These are phyloP conservation scores for Aspergillus niger DNA, from an alignment of 2,329 filamentous ascomycete species.

Conservation along the genomic window DNA sequence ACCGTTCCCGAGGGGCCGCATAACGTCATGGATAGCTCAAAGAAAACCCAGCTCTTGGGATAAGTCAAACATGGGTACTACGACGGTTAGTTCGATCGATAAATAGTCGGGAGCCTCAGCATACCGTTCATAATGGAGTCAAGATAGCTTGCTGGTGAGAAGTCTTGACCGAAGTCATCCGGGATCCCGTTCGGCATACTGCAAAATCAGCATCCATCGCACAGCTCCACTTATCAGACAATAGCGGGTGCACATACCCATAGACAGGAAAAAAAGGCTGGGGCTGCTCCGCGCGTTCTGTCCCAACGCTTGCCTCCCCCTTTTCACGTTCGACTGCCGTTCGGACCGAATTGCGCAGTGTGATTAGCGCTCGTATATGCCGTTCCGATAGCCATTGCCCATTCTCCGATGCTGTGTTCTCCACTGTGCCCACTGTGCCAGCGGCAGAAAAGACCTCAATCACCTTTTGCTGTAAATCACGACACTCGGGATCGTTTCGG, in stretches of 20 bases:
- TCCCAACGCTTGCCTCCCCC: constrained; percentile 1
- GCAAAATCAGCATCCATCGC: background rate
- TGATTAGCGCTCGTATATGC: constrained; percentile 34
- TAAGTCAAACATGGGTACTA: constrained; percentile 29
- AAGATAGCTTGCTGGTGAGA: constrained; percentile 30
- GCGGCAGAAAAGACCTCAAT: constrained; percentile 33
- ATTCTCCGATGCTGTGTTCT: constrained; percentile 18
- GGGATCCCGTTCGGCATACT: constrained; percentile 21
- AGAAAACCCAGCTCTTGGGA: constrained; percentile 17
- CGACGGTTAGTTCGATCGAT: background rate
- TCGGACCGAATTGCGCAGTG: constrained; percentile 24
- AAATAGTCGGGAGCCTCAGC: background rate
- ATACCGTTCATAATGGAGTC: constrained; percentile 35
- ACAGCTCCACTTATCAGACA: background rate
- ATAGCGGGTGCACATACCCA: background rate
- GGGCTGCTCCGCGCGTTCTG: background rate
- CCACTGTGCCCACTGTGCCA: constrained; percentile 16
- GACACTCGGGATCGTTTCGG: constrained; percentile 32
- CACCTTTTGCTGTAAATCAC: constrained; percentile 31
- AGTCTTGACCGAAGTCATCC: constrained; percentile 19
- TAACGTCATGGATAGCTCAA: background rate
- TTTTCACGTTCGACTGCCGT: constrained; percentile 19
- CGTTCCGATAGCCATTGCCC: constrained; percentile 32
- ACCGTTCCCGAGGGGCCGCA: background rate
- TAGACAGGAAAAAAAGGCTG: background rate